These are phyloP conservation scores for Aspergillus sclerotiicarbonarius DNA, from an alignment of 495 filamentous ascomycete species.

Conservation along the genomic window DNA sequence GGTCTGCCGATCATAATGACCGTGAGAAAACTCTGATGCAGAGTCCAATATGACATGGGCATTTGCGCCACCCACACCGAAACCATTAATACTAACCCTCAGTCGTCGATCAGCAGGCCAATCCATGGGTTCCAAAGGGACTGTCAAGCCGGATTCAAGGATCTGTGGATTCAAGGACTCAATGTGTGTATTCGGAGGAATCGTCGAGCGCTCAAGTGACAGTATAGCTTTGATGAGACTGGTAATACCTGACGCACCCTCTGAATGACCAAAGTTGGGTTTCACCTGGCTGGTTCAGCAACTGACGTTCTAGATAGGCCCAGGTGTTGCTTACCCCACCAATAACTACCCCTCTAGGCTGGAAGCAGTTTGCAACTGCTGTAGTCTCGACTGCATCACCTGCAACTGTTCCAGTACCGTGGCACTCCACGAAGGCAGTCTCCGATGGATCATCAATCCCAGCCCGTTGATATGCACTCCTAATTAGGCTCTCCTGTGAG, in stretches of 20 bases:
- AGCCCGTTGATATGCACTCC: slow-evolving; percentile 28
- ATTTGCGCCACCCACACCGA: slow-evolving; percentile 33
- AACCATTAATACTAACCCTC: slow-evolving; percentile 32
- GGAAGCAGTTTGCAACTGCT: slow-evolving; percentile 47
- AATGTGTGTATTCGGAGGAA: slow-evolving; percentile 37
- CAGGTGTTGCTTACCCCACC: slow-evolving; percentile 22
- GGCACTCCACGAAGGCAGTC: slow-evolving; percentile 35
- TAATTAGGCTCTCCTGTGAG: slow-evolving; percentile 21
- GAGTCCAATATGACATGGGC: slow-evolving; percentile 16
- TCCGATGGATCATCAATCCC: slow-evolving; percentile 19
- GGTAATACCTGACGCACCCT: slow-evolving; percentile 27
- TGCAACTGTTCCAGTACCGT: slow-evolving; percentile 41
- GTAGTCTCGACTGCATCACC: slow-evolving; percentile 6
- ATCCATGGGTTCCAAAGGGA: slow-evolving; percentile 18
- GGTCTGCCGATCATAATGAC: background rate
- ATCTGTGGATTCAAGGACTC: slow-evolving; percentile 24
- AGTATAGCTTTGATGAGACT: slow-evolving; percentile 36
- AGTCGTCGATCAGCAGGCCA: slow-evolving; percentile 27
- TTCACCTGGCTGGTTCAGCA: slow-evolving; percentile 16
- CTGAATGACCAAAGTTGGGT: slow-evolving; percentile 36
- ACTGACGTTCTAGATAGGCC: too few relatives aligned
- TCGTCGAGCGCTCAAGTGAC: slow-evolving; percentile 27
- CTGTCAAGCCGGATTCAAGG: background rate
- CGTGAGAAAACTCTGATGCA: background rate
- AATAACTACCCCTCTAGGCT: slow-evolving; percentile 20